Evolutionary conservation across 2,329 filamentous ascomycete species (phyloP), one percentile per base, ranked within the genome.

Genomic region (Neoarthrinium moseri): DNA sequence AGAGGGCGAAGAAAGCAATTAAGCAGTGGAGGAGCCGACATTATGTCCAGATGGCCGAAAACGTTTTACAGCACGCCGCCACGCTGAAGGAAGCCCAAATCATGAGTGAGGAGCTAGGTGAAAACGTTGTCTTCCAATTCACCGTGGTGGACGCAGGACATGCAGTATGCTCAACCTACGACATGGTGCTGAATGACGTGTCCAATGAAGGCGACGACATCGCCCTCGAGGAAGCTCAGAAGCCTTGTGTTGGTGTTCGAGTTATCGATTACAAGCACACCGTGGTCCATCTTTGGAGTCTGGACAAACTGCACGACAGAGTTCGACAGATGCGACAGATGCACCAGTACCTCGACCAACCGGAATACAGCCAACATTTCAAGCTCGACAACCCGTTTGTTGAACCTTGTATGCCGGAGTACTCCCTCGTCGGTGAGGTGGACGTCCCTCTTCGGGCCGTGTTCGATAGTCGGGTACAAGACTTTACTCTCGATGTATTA

Each of bases 51-150:
- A 96, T 99, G 89, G 91, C 92, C 3, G 94, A 97, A 65, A 83
- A 86, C 2, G 85, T 97, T 22, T 73, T 99, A 36, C 91, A 95
- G 61, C 86, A 95, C 63, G 92, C 92, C 3, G 84, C 89, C 6
- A 81, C 85, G 22, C 68, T 99, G 48, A 99, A 99, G 64, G 94
- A 99, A 67, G 94, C 94, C 2, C 94, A 99, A 62, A 86, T 99
- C 50, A 94, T 99, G 89, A 95, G 91, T 70, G 92, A 96, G 57
- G 89, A 95, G 58, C 87, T 99, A 72, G 89, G 94, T 56, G 94
- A 96, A 64, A 84, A 84, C 53, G 88, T 96, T 7, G 86, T 92
- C 17, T 97, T 99, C 64, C 94, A 99, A 65, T 99, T 97, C 63
- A 87, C 89, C 11, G 84, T 96, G 46, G 83, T 97, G 24, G 92